phyloP scores from a whole-genome alignment of 106 monocot species.

The Acanthochlamys bracteata region DNA sequence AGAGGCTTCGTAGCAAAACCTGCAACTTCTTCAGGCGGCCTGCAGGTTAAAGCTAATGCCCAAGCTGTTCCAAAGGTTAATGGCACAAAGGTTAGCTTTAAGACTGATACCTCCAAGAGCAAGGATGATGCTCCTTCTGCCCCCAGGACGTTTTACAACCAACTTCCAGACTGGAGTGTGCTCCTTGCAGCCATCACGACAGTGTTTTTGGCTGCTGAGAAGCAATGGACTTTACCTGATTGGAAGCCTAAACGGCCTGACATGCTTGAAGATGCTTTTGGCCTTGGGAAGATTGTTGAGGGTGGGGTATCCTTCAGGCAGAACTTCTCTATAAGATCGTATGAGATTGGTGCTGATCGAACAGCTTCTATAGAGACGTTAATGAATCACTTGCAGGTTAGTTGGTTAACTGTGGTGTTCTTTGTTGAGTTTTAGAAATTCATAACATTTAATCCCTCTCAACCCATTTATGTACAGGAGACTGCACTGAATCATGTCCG shows the following conservation, averaged over 20 bases:
- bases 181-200: slow-evolving; percentile 81
- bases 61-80: slow-evolving; percentile 60
- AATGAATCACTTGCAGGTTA: slow-evolving; percentile 96
- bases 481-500: slow-evolving; percentile 87
- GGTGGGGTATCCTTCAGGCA: slow-evolving; percentile 68
- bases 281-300: slow-evolving; percentile 55
- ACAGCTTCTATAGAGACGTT: slow-evolving; percentile 91
- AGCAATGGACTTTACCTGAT: slow-evolving; percentile 74
- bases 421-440: background rate
- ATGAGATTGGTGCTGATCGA: slow-evolving; percentile 86
- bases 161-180: slow-evolving; percentile 86
- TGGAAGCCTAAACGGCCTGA: slow-evolving; percentile 87
- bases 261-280: slow-evolving; percentile 70
- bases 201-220: slow-evolving; percentile 82
- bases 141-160: slow-evolving; percentile 82
- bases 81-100: slow-evolving; percentile 34
- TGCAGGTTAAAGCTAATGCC: slow-evolving; percentile 42
- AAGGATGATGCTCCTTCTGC: slow-evolving; percentile 29
- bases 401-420: background rate
- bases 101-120: slow-evolving; percentile 25
- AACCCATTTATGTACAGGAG: slow-evolving; percentile 39
- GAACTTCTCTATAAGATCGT: slow-evolving; percentile 80
- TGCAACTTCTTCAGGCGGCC: slow-evolving; percentile 19
- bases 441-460: background rate
- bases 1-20: slow-evolving; percentile 34